These are phyloP conservation scores for Aschersonia sp. DNA, from an alignment of 2,329 filamentous ascomycete species.

Conservation along the genomic window DNA sequence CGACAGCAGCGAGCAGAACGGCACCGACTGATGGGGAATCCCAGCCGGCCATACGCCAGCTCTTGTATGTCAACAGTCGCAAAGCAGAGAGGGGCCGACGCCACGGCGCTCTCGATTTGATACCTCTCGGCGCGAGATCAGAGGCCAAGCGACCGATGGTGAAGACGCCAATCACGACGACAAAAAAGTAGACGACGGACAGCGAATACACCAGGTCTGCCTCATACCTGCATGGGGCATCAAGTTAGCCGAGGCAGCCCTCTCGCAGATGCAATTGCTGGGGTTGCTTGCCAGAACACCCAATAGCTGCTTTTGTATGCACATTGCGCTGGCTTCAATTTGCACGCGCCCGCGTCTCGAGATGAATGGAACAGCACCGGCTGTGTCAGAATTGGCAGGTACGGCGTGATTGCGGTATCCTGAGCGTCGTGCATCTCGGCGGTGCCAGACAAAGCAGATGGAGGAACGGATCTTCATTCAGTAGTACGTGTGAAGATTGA, in stretches of 20 bases:
- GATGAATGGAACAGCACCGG: slow-evolving; percentile 6
- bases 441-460: neutral
- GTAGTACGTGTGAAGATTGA: neutral
- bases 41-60: slow-evolving; percentile 15
- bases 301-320: slow-evolving; percentile 29
- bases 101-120: slow-evolving; percentile 15
- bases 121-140: slow-evolving; percentile 12
- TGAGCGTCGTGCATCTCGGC: neutral
- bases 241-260: neutral
- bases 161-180: slow-evolving; percentile 32
- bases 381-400: slow-evolving; percentile 3
- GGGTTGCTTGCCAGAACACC: slow-evolving; percentile 24
- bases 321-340: slow-evolving; percentile 26
- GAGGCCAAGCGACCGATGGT: slow-evolving; percentile 20
- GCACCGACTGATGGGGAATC: slow-evolving; percentile 30
- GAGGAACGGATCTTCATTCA: neutral
- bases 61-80: slow-evolving; percentile 10
- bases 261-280: neutral
- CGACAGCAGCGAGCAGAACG: slow-evolving; percentile 21
- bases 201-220: slow-evolving; percentile 38
- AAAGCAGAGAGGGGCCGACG: slow-evolving; percentile 18
- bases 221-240: slow-evolving; percentile 10
- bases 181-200: slow-evolving; percentile 36
- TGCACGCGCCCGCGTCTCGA: slow-evolving; percentile 10
- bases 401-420: slow-evolving; percentile 1